phyloP scores from a whole-genome alignment of 1,284 basidiomycete genomes.

The Coniferiporia weirii region DNA sequence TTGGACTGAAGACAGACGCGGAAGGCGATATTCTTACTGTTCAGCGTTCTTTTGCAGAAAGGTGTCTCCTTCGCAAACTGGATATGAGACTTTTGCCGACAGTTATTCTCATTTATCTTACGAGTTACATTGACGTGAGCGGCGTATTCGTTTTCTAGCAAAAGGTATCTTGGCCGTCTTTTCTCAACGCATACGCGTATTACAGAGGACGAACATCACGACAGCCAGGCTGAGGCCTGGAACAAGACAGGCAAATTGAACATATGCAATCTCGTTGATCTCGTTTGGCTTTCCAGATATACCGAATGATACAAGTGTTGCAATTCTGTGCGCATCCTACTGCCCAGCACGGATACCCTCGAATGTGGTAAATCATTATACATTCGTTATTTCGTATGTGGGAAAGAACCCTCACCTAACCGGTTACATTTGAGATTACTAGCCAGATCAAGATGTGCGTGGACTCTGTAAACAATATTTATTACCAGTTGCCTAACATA shows the following conservation, averaged over 20 bases:
- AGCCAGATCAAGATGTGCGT: constrained; percentile 46
- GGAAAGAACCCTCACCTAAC: background rate
- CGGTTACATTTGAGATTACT: constrained; percentile 34
- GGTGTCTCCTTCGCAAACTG: constrained; percentile 46
- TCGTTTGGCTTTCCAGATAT: constrained; percentile 35
- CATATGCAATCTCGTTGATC: too few species aligned
- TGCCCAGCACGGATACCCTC: constrained; percentile 60
- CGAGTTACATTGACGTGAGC: constrained; percentile 67
- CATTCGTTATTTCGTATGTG: background rate
- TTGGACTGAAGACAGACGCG: background rate
- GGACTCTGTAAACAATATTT: background rate
- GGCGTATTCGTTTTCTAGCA: background rate
- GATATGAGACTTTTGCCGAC: constrained; percentile 56
- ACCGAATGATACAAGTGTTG: constrained; percentile 55
- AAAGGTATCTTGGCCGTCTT: background rate
- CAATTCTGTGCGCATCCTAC: constrained; percentile 56
- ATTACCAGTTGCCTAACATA: background rate
- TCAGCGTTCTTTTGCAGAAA: constrained; percentile 28
- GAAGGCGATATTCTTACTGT: background rate
- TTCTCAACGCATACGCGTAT: background rate
- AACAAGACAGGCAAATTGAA: constrained; percentile 35
- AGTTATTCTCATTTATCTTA: constrained; percentile 55
- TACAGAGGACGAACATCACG: constrained; percentile 54
- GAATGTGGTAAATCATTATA: constrained; percentile 45
- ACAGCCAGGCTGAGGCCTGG: constrained; percentile 56